Evolutionary conservation across 2,329 filamentous ascomycete genomes (phyloP).

Genomic region (Fusarium brevicatenulatum): DNA sequence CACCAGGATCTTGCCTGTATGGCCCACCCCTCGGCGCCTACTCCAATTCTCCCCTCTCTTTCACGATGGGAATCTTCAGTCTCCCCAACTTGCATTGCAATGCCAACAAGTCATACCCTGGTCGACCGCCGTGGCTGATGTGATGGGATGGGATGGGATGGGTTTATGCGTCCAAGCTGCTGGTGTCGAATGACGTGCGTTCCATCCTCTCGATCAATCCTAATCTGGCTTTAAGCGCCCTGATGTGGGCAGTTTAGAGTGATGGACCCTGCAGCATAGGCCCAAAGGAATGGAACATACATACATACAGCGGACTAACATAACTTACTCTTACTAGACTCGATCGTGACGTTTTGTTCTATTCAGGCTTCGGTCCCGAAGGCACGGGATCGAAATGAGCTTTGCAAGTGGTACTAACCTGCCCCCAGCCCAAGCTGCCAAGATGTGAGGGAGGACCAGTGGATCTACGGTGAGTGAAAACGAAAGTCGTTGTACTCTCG

Average conservation of each 20-base stretch:
- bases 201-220: conserved; percentile 21
- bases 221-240: conserved; percentile 40
- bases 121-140: conserved; percentile 23
- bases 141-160: not conserved
- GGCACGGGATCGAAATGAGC: conserved; percentile 27
- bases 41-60: not conserved
- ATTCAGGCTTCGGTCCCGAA: conserved; percentile 22
- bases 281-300: conserved; percentile 19
- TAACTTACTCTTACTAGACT: not conserved
- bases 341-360: not conserved
- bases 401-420: conserved; percentile 13
- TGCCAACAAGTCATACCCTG: conserved; percentile 9
- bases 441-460: conserved; percentile 27
- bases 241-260: conserved; percentile 31
- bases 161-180: conserved; percentile 25
- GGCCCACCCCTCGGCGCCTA: conserved; percentile 32
- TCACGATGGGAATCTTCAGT: not conserved
- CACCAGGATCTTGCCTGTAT: conserved; percentile 11
- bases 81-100: not conserved
- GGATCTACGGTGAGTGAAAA: conserved; percentile 33
- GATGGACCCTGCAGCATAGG: conserved; percentile 36
- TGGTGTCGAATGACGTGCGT: conserved; percentile 43
- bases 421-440: not conserved
- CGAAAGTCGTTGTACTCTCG: conserved; percentile 4
- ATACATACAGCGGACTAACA: not conserved